A percentile compares a stretch with the other conserved stretches of the same genome.
These are phyloP conservation scores for Entrophospora sp. DNA, from an alignment of 192 early-diverging fungal species.

Conservation along the genomic window DNA sequence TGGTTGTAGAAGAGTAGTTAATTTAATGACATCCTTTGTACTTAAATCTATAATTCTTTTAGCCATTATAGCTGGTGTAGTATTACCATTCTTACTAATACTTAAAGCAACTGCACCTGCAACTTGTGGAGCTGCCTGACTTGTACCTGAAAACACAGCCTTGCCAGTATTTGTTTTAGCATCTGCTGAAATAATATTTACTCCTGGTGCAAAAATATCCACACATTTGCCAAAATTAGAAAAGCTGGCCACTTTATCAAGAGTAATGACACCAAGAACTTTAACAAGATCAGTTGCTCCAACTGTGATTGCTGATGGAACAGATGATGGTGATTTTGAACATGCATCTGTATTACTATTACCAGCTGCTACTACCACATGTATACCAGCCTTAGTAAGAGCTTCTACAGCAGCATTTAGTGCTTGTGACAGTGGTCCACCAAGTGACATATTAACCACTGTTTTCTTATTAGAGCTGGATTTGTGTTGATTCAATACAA, in stretches of 20 bases:
- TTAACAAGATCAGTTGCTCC: conserved; percentile 60
- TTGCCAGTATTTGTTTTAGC: conserved; percentile 27
- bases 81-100: neutral
- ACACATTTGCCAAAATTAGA: conserved; percentile 90
- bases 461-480: neutral
- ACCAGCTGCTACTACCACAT: conserved; percentile 54
- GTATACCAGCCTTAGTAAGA: conserved; percentile 30
- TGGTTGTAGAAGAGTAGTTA: too few species aligned
- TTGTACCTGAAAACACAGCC: conserved; percentile 45
- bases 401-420: conserved; percentile 22
- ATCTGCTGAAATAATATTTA: conserved; percentile 38
- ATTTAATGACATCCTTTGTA: too few species aligned
- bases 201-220: conserved; percentile 84
- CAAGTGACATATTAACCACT: conserved; percentile 31
- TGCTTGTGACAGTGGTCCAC: conserved; percentile 16
- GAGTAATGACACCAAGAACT: too few species aligned
- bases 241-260: conserved; percentile 73
- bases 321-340: conserved; percentile 34
- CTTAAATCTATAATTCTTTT: too few species aligned
- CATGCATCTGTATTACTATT: conserved; percentile 48
- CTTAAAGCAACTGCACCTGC: conserved; percentile 41
- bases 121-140: conserved; percentile 51
- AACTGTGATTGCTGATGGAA: conserved; percentile 62
- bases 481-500: conserved; percentile 17
- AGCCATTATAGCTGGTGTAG: neutral